A percentile compares a stretch with the other conserved stretches of the same genome.
Evolutionary conservation across 148 eudicot genomes (phyloP).

Genomic region (Heliosperma pusillum): DNA sequence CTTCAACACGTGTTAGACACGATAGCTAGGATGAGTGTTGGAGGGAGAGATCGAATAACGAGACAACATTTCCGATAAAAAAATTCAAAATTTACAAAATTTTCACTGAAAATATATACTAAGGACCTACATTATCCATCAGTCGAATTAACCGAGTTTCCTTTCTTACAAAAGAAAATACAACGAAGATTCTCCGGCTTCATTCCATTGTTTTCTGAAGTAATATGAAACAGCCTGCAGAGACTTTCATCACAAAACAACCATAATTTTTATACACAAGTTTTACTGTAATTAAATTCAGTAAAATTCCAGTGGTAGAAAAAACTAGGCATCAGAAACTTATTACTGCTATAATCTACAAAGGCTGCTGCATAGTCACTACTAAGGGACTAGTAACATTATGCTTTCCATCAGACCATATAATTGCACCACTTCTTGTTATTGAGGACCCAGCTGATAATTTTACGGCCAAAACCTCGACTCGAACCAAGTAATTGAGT

Average conservation of each 20-base stretch:
- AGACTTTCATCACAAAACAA: constrained; percentile 23
- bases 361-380: constrained; percentile 84
- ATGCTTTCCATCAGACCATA: constrained; percentile 91
- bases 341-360: constrained; percentile 34
- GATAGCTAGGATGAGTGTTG: no score
- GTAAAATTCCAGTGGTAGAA: constrained; percentile 8
- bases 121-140: background rate
- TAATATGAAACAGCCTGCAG: constrained; percentile 31
- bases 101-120: background rate
- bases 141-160: constrained; percentile 10
- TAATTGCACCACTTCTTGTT: constrained; percentile 56
- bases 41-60: background rate
- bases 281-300: background rate
- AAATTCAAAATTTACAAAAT: background rate
- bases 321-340: background rate
- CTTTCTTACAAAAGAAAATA: background rate
- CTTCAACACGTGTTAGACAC: no score
- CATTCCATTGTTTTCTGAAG: constrained; percentile 31
- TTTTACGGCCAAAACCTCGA: constrained; percentile 39
- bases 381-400: constrained; percentile 70
- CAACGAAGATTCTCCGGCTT: no score
- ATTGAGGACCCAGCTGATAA: constrained; percentile 59
- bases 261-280: background rate
- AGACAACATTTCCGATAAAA: no score
- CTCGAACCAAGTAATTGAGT: constrained; percentile 68